Percentiles rank a stretch among this genome's conserved stretches.
Evolutionary conservation across 352 stramenopile genomes (phyloP).

Genomic region (Pythium chondricola): DNA sequence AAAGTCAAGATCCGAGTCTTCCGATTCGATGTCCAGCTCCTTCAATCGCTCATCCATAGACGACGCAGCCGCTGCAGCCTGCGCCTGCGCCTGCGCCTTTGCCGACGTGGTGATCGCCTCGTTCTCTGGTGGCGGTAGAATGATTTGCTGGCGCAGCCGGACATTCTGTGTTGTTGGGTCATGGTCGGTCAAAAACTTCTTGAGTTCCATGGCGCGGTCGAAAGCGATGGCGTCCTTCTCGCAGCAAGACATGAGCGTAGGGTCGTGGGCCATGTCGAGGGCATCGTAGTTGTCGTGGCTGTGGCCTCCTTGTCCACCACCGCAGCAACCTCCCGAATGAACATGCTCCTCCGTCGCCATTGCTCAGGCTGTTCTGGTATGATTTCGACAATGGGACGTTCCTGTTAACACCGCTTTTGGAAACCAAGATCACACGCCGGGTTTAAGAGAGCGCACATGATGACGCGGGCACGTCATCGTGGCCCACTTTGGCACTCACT

Average conservation of each 20-base stretch:
- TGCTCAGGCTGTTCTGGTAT: no score
- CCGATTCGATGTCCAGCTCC: slow-evolving; percentile 13
- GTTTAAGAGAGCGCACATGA: no score
- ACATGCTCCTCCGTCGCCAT: slow-evolving; percentile 1
- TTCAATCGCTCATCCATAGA: slow-evolving; percentile 5
- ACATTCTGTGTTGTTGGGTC: slow-evolving; percentile 49
- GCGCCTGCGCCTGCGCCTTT: neutral
- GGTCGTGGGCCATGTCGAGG: slow-evolving; percentile 39
- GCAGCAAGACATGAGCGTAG: slow-evolving; percentile 62
- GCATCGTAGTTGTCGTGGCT: slow-evolving; percentile 23
- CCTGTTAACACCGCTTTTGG: no score
- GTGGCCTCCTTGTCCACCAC: slow-evolving; percentile 15
- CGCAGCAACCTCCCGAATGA: slow-evolving; percentile 10
- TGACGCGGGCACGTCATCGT: no score
- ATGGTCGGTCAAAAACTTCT: slow-evolving; percentile 44
- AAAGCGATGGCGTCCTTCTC: slow-evolving; percentile 51
- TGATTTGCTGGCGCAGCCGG: slow-evolving; percentile 52
- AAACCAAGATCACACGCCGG: no score
- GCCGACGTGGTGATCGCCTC: neutral
- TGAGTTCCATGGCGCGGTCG: slow-evolving; percentile 60
- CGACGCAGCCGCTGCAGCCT: slow-evolving; percentile 1
- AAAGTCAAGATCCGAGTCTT: slow-evolving; percentile 32
- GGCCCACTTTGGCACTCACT: no score
- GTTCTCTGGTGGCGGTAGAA: slow-evolving; percentile 25
- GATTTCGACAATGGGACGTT: no score